Evolutionary conservation across 768 basidiomycete species (phyloP).

Genomic region (Mycena venus): DNA sequence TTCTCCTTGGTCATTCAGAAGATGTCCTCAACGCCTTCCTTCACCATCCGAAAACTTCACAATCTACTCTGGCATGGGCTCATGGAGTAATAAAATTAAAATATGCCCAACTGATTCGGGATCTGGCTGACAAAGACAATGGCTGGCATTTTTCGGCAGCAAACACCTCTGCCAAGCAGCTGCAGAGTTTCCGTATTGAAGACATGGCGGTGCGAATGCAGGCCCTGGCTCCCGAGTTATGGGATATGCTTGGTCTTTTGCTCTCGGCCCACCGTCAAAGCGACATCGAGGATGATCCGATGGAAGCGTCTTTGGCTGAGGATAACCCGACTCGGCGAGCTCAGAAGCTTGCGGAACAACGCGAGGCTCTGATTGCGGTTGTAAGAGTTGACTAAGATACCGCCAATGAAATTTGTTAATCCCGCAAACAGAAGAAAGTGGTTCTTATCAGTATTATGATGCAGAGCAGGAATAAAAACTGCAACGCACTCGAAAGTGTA

Average conservation of each 20-base stretch:
- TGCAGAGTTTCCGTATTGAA: conserved; percentile 31
- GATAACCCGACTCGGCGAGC: not conserved
- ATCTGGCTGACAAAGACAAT: conserved; percentile 6
- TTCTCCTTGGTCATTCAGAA: not conserved
- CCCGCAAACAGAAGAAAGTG: conserved; percentile 14
- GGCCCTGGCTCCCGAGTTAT: conserved; percentile 16
- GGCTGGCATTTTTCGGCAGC: conserved; percentile 18
- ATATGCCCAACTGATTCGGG: not conserved
- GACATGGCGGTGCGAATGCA: conserved; percentile 21
- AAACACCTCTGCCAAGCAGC: conserved; percentile 5
- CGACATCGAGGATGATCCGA: not conserved
- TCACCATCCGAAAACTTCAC: not conserved
- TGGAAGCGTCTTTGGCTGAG: not conserved
- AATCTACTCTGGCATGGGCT: not conserved
- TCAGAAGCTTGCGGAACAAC: not conserved
- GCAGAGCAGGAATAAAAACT: conserved; percentile 33
- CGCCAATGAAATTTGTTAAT: not conserved
- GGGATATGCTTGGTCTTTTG: conserved; percentile 22
- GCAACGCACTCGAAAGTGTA: conserved; percentile 34
- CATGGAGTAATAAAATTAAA: not conserved
- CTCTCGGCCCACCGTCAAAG: not conserved
- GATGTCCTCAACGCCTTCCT: not conserved
- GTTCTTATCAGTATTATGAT: conserved; percentile 34
- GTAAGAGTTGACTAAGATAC: not conserved
- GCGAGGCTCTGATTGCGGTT: not conserved